phyloP scores from a whole-genome alignment of 108 stramenopile genomes.

The Cyclotella distinguenda region DNA sequence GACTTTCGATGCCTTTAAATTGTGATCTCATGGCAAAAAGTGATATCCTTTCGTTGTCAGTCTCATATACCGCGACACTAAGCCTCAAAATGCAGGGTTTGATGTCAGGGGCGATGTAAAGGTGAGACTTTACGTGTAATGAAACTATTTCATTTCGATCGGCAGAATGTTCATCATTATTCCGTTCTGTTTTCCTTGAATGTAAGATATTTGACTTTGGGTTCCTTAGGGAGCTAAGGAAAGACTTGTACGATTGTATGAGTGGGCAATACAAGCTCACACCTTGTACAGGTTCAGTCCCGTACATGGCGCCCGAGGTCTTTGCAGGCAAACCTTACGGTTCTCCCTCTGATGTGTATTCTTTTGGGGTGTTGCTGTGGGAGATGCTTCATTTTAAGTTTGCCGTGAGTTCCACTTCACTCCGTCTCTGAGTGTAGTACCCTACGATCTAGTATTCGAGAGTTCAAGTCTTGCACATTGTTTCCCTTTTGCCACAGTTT shows the following conservation, averaged over 20 bases:
- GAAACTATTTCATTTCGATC: too few species aligned
- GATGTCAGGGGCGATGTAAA: conserved; percentile 63
- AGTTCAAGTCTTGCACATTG: too few species aligned
- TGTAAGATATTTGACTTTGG: conserved; percentile 54
- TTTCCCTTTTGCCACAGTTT: conserved; percentile 23
- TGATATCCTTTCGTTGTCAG: not conserved
- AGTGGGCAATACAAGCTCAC: conserved; percentile 44
- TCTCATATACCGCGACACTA: conserved; percentile 42
- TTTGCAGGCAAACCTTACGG: conserved; percentile 36
- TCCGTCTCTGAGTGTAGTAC: too few species aligned
- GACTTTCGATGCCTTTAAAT: not conserved
- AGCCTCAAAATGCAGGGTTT: conserved; percentile 67
- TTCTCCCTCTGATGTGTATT: conserved; percentile 35
- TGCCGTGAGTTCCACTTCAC: conserved; percentile 43
- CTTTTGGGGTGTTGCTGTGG: conserved; percentile 48
- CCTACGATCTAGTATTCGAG: too few species aligned
- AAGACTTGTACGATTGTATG: conserved; percentile 13
- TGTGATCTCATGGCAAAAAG: not conserved
- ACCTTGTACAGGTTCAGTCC: conserved; percentile 29
- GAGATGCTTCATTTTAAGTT: conserved; percentile 46
- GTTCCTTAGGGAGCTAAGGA: conserved; percentile 36
- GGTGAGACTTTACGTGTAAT: too few species aligned
- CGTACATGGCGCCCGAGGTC: conserved; percentile 37
- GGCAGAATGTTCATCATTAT: too few species aligned
- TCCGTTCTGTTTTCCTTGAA: too few species aligned